phyloP scores from a whole-genome alignment of 2,329 filamentous ascomycete species.

The Teratosphaeria gauchensis region DNA sequence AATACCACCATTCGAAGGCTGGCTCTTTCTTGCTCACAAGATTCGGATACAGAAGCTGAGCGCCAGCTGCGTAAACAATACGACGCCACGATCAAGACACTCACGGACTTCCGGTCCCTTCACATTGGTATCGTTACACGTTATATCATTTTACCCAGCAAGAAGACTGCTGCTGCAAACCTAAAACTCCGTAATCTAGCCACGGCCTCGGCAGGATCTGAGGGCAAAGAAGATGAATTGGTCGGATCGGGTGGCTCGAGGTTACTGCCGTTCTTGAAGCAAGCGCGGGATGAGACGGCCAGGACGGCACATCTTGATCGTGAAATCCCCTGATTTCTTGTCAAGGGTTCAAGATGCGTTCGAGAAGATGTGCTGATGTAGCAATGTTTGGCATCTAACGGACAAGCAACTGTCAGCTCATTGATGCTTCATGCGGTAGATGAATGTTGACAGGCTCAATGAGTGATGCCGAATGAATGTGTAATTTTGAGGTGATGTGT shows the following conservation, averaged over 20 bases:
- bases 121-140: constrained; percentile 45
- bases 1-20: constrained; percentile 38
- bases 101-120: constrained; percentile 40
- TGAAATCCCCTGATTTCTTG: no score
- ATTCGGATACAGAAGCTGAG: constrained; percentile 17
- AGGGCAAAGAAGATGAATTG: constrained; percentile 25
- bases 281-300: constrained; percentile 42
- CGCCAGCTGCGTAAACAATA: constrained; percentile 32
- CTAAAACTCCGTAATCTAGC: constrained; percentile 29
- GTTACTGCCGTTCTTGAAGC: constrained; percentile 44
- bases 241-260: constrained; percentile 44
- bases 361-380: no score
- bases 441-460: no score
- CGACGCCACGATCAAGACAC: constrained; percentile 36
- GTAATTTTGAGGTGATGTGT: no score
- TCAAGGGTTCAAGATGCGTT: no score
- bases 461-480: no score
- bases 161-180: constrained; percentile 20
- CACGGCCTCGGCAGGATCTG: constrained; percentile 30
- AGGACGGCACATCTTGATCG: neutral
- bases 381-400: no score
- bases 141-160: constrained; percentile 41
- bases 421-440: no score
- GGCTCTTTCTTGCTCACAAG: constrained; percentile 23
- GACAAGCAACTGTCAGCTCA: no score